Conservation (phyloP, 495 filamentous ascomycete species). For the Hypomontagnella submonticulosa region DNA sequence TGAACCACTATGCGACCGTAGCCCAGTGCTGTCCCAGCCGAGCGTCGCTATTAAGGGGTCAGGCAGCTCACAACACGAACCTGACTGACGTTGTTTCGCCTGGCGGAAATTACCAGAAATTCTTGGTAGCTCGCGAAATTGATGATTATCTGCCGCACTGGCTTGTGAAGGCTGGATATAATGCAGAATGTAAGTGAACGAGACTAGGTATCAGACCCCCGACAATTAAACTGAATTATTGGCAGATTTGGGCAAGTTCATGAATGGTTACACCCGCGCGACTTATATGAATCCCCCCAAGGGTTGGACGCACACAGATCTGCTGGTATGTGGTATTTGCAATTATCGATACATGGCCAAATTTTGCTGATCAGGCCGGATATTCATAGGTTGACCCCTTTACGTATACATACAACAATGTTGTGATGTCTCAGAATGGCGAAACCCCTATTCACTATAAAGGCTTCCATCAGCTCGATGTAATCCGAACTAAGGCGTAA, state of each 20-base stretch:
- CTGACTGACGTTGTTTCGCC: conserved; percentile 67
- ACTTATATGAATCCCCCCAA: conserved; percentile 56
- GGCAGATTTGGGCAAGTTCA: conserved; percentile 62
- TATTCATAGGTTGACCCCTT: conserved; percentile 65
- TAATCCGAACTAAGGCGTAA: conserved; percentile 63
- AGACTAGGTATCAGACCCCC: too few species aligned
- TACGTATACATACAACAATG: conserved; percentile 67
- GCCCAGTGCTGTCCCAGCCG: conserved; percentile 63
- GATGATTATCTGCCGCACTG: conserved; percentile 66
- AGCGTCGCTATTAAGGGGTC: conserved; percentile 64
- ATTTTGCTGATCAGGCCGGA: neutral
- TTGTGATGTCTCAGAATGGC: conserved; percentile 64
- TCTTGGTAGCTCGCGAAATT: conserved; percentile 64
- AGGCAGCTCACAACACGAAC: conserved; percentile 70
- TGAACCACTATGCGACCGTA: conserved; percentile 59
- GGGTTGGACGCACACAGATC: conserved; percentile 29
- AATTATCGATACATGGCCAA: neutral
- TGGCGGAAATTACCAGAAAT: conserved; percentile 66
- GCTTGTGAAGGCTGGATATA: conserved; percentile 66
- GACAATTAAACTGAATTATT: neutral
- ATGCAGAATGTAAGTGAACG: conserved; percentile 59
- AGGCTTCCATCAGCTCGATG: conserved; percentile 63
- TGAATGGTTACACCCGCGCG: conserved; percentile 60
- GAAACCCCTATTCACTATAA: conserved; percentile 57
- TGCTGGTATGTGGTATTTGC: conserved; percentile 1